phyloP scores from a whole-genome alignment of 106 monocot genomes.

The Narthecium ossifragum region DNA sequence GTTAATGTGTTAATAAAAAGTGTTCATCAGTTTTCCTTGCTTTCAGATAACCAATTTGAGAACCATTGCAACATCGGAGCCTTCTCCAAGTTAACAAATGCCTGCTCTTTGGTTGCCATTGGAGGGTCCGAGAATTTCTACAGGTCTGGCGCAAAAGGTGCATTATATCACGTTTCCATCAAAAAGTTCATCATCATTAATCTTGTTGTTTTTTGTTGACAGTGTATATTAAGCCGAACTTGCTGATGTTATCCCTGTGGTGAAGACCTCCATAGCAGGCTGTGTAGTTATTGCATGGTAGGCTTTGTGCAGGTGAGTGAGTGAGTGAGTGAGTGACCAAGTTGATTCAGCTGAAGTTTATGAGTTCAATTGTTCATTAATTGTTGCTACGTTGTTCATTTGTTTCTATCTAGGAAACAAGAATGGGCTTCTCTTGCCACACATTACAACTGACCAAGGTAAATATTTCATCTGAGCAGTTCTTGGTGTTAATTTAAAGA shows the following conservation, averaged over 20 bases:
- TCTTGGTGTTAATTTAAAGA: neutral
- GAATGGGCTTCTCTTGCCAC: constrained; percentile 94
- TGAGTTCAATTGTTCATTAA: neutral
- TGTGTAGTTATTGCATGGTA: constrained; percentile 88
- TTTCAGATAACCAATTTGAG: constrained; percentile 95
- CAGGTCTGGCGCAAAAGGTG: constrained; percentile 57
- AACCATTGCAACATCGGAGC: constrained; percentile 88
- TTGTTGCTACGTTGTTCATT: neutral
- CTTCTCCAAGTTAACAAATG: constrained; percentile 95
- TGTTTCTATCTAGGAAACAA: constrained; percentile 67
- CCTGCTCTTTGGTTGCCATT: constrained; percentile 90
- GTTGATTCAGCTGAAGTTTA: too few species aligned
- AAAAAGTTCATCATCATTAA: neutral
- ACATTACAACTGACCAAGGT: constrained; percentile 96
- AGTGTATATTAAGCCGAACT: constrained; percentile 67
- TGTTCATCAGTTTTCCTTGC: too few species aligned
- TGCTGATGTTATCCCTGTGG: constrained; percentile 65
- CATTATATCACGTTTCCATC: neutral
- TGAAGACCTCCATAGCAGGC: constrained; percentile 67
- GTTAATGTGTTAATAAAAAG: too few species aligned
- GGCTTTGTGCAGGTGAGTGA: constrained; percentile 82
- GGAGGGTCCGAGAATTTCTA: constrained; percentile 92
- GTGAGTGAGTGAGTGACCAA: too few species aligned
- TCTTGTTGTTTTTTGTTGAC: too few species aligned
- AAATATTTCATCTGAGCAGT: neutral